phyloP scores from a whole-genome alignment of 1,284 basidiomycete species.

The Butyriboletus regius region DNA sequence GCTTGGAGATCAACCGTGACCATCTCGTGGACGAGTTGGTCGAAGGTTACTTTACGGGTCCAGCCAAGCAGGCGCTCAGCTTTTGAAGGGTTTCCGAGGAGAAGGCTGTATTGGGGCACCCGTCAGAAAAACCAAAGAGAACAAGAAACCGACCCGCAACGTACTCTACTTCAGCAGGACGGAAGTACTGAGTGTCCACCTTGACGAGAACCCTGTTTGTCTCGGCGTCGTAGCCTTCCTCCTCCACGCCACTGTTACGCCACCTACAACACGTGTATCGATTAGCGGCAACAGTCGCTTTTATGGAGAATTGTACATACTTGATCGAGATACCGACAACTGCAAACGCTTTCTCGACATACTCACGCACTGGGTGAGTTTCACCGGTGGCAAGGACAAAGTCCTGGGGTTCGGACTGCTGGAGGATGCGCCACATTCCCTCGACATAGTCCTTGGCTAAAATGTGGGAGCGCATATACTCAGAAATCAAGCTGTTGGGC shows the following conservation, averaged over 20 bases:
- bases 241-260: constrained; percentile 66
- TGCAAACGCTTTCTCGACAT: constrained; percentile 75
- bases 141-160: constrained; percentile 31
- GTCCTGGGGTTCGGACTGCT: constrained; percentile 72
- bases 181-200: constrained; percentile 76
- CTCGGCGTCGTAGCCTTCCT: constrained; percentile 64
- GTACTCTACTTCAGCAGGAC: constrained; percentile 86
- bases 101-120: constrained; percentile 43
- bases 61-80: constrained; percentile 78
- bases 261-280: constrained; percentile 43
- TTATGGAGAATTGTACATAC: constrained; percentile 34
- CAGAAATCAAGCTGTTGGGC: constrained; percentile 1
- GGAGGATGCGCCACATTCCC: constrained; percentile 92
- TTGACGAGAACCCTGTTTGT: constrained; percentile 67
- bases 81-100: constrained; percentile 76
- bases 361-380: constrained; percentile 85
- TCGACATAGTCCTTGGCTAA: constrained; percentile 80
- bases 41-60: constrained; percentile 76
- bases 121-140: constrained; percentile 8
- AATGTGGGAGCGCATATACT: constrained; percentile 4
- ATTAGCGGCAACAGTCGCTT: background rate
- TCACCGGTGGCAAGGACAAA: constrained; percentile 89
- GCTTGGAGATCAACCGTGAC: constrained; percentile 70
- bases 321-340: constrained; percentile 59
- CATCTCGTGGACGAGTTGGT: constrained; percentile 81